Base-by-base conservation (phyloP, 2,329 filamentous ascomycete species). In the Zasmidium citrigriseum region DNA sequence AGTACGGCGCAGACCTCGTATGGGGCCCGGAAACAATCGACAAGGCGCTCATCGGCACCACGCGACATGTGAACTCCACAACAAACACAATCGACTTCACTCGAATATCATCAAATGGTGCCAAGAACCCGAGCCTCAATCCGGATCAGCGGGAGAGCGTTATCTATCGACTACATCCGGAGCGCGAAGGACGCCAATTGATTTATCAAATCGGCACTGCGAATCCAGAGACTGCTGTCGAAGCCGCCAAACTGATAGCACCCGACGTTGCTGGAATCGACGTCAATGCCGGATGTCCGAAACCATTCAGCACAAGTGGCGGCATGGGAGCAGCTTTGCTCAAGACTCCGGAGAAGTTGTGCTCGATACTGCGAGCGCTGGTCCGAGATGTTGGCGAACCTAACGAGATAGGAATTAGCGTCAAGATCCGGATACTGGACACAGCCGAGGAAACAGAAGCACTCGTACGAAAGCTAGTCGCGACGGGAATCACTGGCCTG, bases 1-100 rank as follows among this genome's bases (percentile, higher is more conserved):
- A 96, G 71, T 98, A 99, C 74, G 95, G 95, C 65, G 95, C 95
- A 53, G 95, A 99, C 76, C 82, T 99, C 16, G 95, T 99, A 65
- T 99, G 95, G 93, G 93, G 95, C 12, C 95, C 95, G 25, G 95
- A 99, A 76, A 98, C 93, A 3, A 88, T 99, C 68, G 95, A 99
- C 76, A 86, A 88, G 72, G 87, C 93, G 57, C 87, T 99, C 75
- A 96, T 98, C 70, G 95, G 95, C 61, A 91, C 91, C 12, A 89
- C 85, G 23, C 85, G 93, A 63, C 86, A 85, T 59, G 81, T 89
- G 66, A 96, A 98, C 75, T 81, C 88, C 18, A 80, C 83, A 46
- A 91, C 90, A 5, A 84, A 84, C 58, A 95, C 89, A 22, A 83
- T 99, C 71, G 93, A 98, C 72, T 99, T 90, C 82, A 88, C 86